Conservation (phyloP, 1,284 basidiomycete species). For the Tilletia setariae region DNA sequence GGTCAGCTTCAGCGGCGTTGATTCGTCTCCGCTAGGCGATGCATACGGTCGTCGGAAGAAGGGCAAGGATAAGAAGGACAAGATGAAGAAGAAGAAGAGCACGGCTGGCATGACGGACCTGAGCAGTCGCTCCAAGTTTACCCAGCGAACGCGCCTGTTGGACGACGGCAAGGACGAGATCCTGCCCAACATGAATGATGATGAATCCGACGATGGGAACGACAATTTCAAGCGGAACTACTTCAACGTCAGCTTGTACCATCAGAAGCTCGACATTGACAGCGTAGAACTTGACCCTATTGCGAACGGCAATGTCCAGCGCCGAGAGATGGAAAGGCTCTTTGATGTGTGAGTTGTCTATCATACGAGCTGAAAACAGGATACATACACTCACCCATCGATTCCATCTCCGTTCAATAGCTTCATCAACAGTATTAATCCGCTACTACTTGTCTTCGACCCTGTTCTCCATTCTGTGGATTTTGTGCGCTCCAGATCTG, state of each 20-base stretch:
- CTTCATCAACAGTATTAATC: conserved; percentile 46
- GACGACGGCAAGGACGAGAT: conserved; percentile 33
- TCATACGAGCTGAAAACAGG: too few relatives aligned
- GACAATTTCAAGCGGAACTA: conserved; percentile 30
- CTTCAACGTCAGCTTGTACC: conserved; percentile 41
- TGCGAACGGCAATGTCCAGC: conserved; percentile 32
- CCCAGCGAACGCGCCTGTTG: conserved; percentile 14
- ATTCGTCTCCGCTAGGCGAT: neutral
- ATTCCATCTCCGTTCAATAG: conserved; percentile 17
- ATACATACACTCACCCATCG: too few relatives aligned
- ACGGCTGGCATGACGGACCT: conserved; percentile 16
- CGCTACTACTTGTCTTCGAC: conserved; percentile 40
- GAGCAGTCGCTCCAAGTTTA: conserved; percentile 3
- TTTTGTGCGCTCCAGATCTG: conserved; percentile 40
- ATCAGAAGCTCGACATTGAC: conserved; percentile 42
- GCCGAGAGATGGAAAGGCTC: conserved; percentile 37
- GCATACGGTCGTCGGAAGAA: neutral
- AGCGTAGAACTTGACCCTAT: conserved; percentile 33
- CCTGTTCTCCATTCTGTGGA: conserved; percentile 42
- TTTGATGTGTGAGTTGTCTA: conserved; percentile 30
- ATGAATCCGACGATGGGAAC: conserved; percentile 21
- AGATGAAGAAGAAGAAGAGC: conserved; percentile 30
- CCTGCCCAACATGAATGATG: conserved; percentile 21
- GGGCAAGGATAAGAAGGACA: neutral
- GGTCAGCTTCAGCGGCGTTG: neutral